These are phyloP conservation scores for Thecaphora thlaspeos DNA, from an alignment of 1,284 basidiomycete genomes.

Conservation along the genomic window DNA sequence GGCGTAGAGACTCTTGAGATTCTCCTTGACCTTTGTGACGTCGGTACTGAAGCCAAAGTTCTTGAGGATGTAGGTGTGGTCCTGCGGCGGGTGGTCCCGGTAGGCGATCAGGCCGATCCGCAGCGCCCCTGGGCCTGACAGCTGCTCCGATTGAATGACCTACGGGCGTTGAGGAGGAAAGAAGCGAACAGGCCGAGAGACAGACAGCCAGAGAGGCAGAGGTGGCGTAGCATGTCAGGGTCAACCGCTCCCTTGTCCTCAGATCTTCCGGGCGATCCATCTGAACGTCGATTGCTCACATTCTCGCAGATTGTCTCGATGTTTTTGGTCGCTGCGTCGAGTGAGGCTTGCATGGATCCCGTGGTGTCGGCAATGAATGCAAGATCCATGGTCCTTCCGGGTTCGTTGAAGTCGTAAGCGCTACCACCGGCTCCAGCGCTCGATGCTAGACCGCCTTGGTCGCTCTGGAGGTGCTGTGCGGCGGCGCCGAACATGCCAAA, in stretches of 20 bases:
- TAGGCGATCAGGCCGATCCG: conserved; percentile 65
- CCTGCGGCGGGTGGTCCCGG: conserved; percentile 59
- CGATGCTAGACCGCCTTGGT: conserved; percentile 2
- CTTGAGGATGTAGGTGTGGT: conserved; percentile 70
- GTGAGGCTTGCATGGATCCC: conserved; percentile 57
- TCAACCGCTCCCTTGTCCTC: no score
- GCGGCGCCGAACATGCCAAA: conserved; percentile 51
- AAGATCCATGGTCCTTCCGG: conserved; percentile 46
- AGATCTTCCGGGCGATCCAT: no score
- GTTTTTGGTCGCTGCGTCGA: conserved; percentile 78
- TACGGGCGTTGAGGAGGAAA: background rate
- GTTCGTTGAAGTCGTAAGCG: conserved; percentile 17
- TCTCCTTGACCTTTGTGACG: conserved; percentile 79
- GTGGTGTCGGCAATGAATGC: conserved; percentile 57
- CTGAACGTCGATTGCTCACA: no score
- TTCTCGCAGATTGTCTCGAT: conserved; percentile 94
- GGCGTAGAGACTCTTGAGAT: conserved; percentile 81
- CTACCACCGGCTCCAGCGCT: conserved; percentile 10
- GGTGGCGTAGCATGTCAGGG: no score
- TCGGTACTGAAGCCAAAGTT: conserved; percentile 87
- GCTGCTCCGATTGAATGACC: conserved; percentile 89
- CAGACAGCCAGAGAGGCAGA: no score
- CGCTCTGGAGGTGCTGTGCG: conserved; percentile 31
- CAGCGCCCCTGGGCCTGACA: conserved; percentile 80
- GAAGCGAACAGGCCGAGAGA: no score